Conservation (phyloP, 2,329 filamentous ascomycete species). For the Aspergillus glaucus region DNA sequence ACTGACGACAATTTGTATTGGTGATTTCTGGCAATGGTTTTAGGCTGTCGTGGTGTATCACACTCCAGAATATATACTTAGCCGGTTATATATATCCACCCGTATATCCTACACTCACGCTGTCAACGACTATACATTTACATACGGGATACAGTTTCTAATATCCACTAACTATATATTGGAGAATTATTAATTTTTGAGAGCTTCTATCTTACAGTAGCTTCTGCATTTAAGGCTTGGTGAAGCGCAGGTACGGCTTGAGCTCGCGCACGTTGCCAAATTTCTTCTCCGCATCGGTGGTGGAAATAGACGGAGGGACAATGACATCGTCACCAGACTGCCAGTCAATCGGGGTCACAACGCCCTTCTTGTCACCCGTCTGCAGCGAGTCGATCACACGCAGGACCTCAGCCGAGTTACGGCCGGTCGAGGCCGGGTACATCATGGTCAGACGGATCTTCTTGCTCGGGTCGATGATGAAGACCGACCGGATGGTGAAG, state of each 20-base stretch:
- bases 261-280: slow-evolving; percentile 67
- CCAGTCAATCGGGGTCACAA: slow-evolving; percentile 91
- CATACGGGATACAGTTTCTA: no score
- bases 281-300: slow-evolving; percentile 78
- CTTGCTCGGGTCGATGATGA: slow-evolving; percentile 90
- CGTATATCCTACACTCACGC: no score
- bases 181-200: no score
- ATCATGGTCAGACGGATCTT: slow-evolving; percentile 87
- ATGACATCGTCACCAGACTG: slow-evolving; percentile 84
- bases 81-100: no score
- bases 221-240: slow-evolving; percentile 13
- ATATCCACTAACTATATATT: no score
- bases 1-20: no score
- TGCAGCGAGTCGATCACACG: slow-evolving; percentile 73
- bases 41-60: no score
- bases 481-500: slow-evolving; percentile 91
- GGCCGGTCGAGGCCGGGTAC: slow-evolving; percentile 86
- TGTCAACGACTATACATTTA: no score
- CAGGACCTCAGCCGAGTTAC: slow-evolving; percentile 73
- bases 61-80: no score
- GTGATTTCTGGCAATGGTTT: no score
- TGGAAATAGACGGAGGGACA: slow-evolving; percentile 74
- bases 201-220: not conserved
- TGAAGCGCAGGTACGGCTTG: slow-evolving; percentile 47
- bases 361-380: slow-evolving; percentile 78